Conservation (phyloP, 768 basidiomycete genomes). For the Boletus sp. region DNA sequence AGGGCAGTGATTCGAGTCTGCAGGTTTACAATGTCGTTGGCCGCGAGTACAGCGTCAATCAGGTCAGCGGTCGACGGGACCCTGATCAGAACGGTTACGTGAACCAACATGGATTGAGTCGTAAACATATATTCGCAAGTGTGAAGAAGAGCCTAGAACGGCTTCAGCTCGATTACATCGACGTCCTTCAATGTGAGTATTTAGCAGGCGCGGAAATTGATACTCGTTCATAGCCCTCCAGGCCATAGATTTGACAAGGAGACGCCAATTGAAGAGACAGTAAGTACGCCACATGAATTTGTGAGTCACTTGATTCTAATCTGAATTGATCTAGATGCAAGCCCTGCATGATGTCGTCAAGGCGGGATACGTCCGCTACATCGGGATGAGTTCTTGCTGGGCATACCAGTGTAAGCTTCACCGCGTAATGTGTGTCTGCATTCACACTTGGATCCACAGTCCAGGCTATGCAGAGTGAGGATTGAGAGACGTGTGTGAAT, state of each 20-base stretch:
- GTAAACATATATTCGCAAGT: slow-evolving; percentile 60
- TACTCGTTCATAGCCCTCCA: slow-evolving; percentile 5
- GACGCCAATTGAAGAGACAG: slow-evolving; percentile 49
- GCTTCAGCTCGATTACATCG: slow-evolving; percentile 52
- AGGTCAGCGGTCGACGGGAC: slow-evolving; percentile 16
- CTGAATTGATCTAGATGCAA: slow-evolving; percentile 34
- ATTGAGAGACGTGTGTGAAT: neutral
- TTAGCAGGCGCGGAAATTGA: neutral
- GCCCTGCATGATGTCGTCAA: slow-evolving; percentile 51
- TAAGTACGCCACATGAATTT: slow-evolving; percentile 5
- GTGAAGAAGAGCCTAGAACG: slow-evolving; percentile 42
- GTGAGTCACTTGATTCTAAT: neutral
- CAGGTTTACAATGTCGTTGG: slow-evolving; percentile 43
- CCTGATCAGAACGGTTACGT: slow-evolving; percentile 43
- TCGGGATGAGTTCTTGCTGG: slow-evolving; percentile 42
- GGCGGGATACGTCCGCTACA: slow-evolving; percentile 46
- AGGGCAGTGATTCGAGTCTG: neutral
- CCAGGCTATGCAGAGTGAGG: slow-evolving; percentile 40
- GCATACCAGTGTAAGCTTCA: slow-evolving; percentile 36
- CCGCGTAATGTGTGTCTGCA: neutral
- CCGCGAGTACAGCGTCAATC: slow-evolving; percentile 12
- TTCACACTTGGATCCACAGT: slow-evolving; percentile 21
- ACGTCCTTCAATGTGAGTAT: slow-evolving; percentile 48
- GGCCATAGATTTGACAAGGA: slow-evolving; percentile 49
- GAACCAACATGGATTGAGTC: slow-evolving; percentile 45